Evolutionary conservation across 192 early-diverging fungal species (phyloP).

Genomic region (Geranomyces variabilis): DNA sequence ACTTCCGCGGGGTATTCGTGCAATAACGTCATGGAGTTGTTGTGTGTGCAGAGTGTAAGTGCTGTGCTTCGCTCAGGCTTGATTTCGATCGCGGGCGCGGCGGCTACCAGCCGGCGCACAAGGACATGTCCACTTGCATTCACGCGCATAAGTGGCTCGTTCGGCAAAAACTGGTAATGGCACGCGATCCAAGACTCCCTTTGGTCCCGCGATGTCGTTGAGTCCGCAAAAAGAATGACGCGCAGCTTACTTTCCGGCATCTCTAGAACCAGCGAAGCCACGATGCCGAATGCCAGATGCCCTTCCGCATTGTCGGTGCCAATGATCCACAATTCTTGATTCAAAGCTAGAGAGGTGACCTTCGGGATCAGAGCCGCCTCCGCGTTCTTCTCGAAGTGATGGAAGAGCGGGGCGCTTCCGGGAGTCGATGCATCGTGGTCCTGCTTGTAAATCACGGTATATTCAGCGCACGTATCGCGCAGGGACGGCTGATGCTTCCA

Average conservation of each 20-base stretch:
- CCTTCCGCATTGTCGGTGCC: constrained; percentile 15
- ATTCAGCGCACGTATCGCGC: too few species aligned
- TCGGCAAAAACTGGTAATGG: neutral
- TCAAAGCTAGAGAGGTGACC: neutral
- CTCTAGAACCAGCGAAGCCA: neutral
- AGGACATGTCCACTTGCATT: too few species aligned
- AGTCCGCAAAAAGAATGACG: constrained; percentile 16
- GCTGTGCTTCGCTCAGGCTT: too few species aligned
- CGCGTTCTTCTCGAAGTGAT: neutral
- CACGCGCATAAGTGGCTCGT: too few species aligned
- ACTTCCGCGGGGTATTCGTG: too few species aligned
- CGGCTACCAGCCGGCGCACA: too few species aligned
- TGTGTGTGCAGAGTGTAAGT: too few species aligned
- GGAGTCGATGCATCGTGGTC: too few species aligned
- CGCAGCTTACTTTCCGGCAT: neutral
- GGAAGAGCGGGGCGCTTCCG: neutral
- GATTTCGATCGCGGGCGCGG: too few species aligned
- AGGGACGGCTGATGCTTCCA: too few species aligned
- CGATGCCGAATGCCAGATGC: constrained; percentile 11
- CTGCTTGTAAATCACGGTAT: too few species aligned
- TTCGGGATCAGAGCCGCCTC: neutral
- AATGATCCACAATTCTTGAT: constrained; percentile 6
- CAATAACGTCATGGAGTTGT: too few species aligned
- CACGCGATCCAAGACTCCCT: neutral
- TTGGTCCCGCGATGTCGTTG: neutral